Evolutionary conservation across 2,329 filamentous ascomycete species (phyloP), one percentile per base, ranked within the genome.

Genomic region (Penicillium brasilianum): DNA sequence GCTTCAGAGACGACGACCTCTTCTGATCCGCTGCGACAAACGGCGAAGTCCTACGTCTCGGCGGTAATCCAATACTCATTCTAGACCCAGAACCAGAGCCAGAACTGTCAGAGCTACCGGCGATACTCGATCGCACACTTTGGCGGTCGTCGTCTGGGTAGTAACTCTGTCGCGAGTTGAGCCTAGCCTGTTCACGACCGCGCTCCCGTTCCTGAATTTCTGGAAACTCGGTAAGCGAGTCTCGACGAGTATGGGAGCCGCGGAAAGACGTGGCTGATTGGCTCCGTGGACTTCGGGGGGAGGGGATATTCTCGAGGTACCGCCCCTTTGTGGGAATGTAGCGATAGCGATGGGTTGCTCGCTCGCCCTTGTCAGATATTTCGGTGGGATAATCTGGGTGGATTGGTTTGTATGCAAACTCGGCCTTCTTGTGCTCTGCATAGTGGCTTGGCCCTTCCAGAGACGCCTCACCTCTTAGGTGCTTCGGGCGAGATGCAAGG

Each of bases 361-460:
- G 52, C 22, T 54, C 57, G 14, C 32, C 37, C 2, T 62, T 69
- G 39, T 74, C 69, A 1, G 69, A 68, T 2, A 74, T 66, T 56
- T 77, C 72, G 3, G 66, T 59, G 0, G 68, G 57, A 50, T 78
- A 77, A 50, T 77, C 69, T 37, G 69, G 69, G 0, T 60, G 65
- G 18, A 77, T 70, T 3, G 74, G 76, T 48, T 69, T 73, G 53
- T 78, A 78, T 8, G 73, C 67, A 52, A 77, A 77, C 2, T 72
- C 72, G 1, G 63, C 49, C 18, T 55, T 58, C 39, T 60, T 61
- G 36, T 58, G 51, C 9, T 65, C 60, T 11, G 25, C 43, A 44
- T 64, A 59, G 28, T 59, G 57, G 25, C 28, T 14, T 0, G 57
- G 60, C 57, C 58, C 46, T 9, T 66, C 63, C 36, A 50, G n/a